Evolutionary conservation across 129 eudicot species (phyloP).

Genomic region (Flaveria bidentis): DNA sequence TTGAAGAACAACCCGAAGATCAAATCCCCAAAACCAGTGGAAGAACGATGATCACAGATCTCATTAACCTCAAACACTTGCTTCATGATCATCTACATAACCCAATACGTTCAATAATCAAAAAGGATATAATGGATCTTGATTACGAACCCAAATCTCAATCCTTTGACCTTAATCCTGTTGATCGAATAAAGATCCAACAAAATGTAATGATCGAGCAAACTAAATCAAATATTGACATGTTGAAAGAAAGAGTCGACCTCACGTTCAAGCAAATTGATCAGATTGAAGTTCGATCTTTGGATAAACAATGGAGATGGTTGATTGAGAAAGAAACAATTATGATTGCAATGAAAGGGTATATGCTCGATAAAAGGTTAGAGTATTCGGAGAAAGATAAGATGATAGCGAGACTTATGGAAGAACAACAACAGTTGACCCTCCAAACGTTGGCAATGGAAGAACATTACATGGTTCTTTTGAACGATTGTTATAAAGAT

Average conservation of each 20-base stretch:
- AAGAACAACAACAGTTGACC: conserved; percentile 27
- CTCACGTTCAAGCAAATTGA: conserved; percentile 51
- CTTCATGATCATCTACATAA: conserved; percentile 49
- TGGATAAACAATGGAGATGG: conserved; percentile 53
- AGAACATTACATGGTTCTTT: conserved; percentile 45
- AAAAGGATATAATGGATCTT: conserved; percentile 39
- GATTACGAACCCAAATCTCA: too few species aligned
- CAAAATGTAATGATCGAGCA: conserved; percentile 39
- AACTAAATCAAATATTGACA: conserved; percentile 56
- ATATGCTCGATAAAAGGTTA: conserved; percentile 31
- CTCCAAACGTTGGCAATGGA: conserved; percentile 40
- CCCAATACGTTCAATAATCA: conserved; percentile 35
- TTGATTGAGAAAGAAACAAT: conserved; percentile 55
- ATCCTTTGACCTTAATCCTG: not conserved
- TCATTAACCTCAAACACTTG: conserved; percentile 48
- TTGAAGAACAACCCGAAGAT: conserved; percentile 49
- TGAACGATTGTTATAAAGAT: conserved; percentile 37
- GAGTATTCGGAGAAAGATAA: conserved; percentile 36
- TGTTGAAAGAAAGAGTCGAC: conserved; percentile 53
- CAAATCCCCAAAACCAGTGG: conserved; percentile 38
- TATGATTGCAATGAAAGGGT: conserved; percentile 41
- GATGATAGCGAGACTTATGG: conserved; percentile 40
- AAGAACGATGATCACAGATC: conserved; percentile 42
- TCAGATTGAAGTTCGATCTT: conserved; percentile 37
- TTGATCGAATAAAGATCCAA: conserved; percentile 29